Evolutionary conservation across 129 eudicot species (phyloP).

Genomic region (Kitagawia praeruptora): DNA sequence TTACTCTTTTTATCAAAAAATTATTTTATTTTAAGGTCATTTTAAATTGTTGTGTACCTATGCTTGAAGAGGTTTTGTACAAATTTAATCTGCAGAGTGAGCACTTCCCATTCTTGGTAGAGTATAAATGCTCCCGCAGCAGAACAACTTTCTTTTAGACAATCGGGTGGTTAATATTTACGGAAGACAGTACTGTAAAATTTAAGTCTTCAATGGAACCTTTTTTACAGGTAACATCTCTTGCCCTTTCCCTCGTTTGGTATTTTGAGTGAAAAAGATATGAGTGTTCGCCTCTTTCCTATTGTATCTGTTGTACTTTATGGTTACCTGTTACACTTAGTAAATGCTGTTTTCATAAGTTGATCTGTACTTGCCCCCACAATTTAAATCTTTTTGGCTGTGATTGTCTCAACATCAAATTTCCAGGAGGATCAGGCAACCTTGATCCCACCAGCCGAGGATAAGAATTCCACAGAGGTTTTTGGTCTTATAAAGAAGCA

Average conservation of each 20-base stretch:
- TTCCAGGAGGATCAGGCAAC: too few relatives aligned
- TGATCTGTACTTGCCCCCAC: background rate
- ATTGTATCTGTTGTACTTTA: background rate
- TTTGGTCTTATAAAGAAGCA: too few relatives aligned
- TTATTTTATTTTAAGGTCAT: background rate
- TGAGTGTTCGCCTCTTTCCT: constrained; percentile 23
- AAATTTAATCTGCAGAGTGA: constrained; percentile 54
- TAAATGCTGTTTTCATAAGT: background rate
- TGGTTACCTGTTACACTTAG: background rate
- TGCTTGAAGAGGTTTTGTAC: background rate
- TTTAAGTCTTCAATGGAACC: constrained; percentile 94
- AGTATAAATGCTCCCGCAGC: constrained; percentile 79
- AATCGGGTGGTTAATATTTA: constrained; percentile 85
- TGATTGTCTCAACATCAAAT: too few relatives aligned
- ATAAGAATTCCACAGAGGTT: too few relatives aligned
- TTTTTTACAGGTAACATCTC: constrained; percentile 48
- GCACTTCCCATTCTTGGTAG: constrained; percentile 87
- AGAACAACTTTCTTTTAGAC: constrained; percentile 94
- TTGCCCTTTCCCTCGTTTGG: background rate
- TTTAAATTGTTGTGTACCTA: background rate
- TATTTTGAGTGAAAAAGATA: constrained; percentile 24
- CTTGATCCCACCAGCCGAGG: too few relatives aligned
- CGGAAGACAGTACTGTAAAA: constrained; percentile 79
- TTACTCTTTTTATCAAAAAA: background rate
- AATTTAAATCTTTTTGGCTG: too few relatives aligned